A percentile compares a stretch with the other conserved stretches of the same genome.
Conservation (phyloP, 2,329 filamentous ascomycete genomes). For the Colletotrichum sp. region DNA sequence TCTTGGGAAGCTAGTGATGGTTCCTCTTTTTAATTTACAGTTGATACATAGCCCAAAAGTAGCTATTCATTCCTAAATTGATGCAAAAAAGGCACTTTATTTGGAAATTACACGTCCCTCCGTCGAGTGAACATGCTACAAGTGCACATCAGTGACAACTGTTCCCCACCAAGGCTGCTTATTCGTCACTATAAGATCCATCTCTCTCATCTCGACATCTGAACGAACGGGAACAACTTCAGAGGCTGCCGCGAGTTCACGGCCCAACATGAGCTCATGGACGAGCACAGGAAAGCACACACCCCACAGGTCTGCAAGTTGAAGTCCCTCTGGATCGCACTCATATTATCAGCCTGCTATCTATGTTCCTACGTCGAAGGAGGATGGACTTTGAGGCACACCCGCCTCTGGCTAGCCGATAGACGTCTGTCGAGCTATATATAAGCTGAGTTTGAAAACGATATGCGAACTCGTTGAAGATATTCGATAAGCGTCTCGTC, state of each 20-base stretch:
- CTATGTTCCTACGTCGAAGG: background rate
- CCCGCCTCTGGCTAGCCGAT: background rate
- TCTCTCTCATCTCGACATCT: background rate
- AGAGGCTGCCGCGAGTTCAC: background rate
- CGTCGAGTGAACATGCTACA: background rate
- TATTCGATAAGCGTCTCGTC: background rate
- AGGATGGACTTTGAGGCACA: background rate
- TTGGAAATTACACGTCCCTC: background rate
- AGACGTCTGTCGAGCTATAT: background rate
- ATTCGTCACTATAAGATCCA: background rate
- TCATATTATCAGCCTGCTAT: background rate
- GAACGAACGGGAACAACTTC: background rate
- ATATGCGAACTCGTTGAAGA: background rate
- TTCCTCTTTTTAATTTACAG: constrained; percentile 9
- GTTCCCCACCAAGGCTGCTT: background rate
- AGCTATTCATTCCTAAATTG: background rate
- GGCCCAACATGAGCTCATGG: background rate
- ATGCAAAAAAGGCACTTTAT: background rate
- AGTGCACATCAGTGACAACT: background rate
- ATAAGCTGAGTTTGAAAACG: background rate
- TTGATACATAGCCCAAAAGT: background rate
- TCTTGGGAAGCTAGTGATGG: background rate
- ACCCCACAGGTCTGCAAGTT: too few species aligned
- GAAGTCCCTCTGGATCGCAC: background rate
- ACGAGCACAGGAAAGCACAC: background rate